Percentiles rank a stretch among this genome's conserved stretches.
These are phyloP conservation scores for Rhizopus delemar DNA, from an alignment of 371 early-diverging fungal genomes.

Conservation along the genomic window DNA sequence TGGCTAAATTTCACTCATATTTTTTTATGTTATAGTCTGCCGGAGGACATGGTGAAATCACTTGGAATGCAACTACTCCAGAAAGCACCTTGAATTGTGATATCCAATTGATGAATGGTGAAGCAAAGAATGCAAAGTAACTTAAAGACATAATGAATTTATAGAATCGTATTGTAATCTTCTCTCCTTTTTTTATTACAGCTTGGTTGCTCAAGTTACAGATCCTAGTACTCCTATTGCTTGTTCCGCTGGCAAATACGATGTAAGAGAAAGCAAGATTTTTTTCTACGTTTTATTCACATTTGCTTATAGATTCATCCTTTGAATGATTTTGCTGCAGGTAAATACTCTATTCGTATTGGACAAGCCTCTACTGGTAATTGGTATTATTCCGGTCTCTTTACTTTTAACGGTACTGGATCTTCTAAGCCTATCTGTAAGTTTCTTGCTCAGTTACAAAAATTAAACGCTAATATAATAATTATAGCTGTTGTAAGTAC, in stretches of 20 bases:
- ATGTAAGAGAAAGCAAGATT: slow-evolving; percentile 20
- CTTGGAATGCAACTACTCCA: slow-evolving; percentile 37
- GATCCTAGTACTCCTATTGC: slow-evolving; percentile 26
- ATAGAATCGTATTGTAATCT: neutral
- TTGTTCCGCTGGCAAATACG: slow-evolving; percentile 27
- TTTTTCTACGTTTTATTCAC: too few species aligned
- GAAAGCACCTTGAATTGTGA: slow-evolving; percentile 40
- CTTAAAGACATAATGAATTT: neutral
- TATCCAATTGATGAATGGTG: slow-evolving; percentile 49
- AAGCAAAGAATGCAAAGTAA: slow-evolving; percentile 45
- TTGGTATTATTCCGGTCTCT: slow-evolving; percentile 50
- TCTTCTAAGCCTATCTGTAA: slow-evolving; percentile 41
- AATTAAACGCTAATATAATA: neutral
- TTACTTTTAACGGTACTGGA: slow-evolving; percentile 45
- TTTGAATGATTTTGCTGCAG: slow-evolving; percentile 48
- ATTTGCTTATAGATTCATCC: slow-evolving; percentile 37
- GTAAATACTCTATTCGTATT: slow-evolving; percentile 52
- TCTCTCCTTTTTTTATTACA: slow-evolving; percentile 1
- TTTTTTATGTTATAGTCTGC: slow-evolving; percentile 26
- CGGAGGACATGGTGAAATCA: slow-evolving; percentile 47
- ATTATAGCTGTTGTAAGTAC: slow-evolving; percentile 11
- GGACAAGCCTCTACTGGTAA: slow-evolving; percentile 34
- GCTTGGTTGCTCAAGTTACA: slow-evolving; percentile 37
- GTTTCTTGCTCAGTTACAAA: slow-evolving; percentile 1
- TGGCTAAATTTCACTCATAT: neutral